Evolutionary conservation across 225 moss, liverwort and hornwort species (phyloP), one percentile per base, ranked within the genome.

Genomic region (Pseudisothecium myosuroides): DNA sequence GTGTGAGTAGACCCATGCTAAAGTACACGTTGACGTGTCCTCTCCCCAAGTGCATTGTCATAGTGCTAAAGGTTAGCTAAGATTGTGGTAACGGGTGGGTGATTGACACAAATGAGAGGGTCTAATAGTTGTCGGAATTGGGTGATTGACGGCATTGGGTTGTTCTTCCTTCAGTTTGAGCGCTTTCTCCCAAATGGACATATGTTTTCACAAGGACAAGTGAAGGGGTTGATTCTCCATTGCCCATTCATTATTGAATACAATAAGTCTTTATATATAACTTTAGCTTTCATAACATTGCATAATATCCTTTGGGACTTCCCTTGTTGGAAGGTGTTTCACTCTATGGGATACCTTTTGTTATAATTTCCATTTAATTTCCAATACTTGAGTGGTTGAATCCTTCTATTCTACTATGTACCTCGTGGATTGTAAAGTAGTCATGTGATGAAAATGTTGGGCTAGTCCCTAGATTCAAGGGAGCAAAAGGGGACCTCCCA

Each of bases 251-350:
- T 74, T 74, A 18, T 18, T 47, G 18, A 74, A 47, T 47, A 47
- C 6, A 29, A 47, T 29, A n/a, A 29, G 10, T 31, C 29, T 0
- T 17, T 29, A 47, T 3, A 29, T 17, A 47, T 17, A 54, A 77
- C 13, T 34, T 36, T 54, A 9, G 9, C 23, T 49, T 75, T 47
- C 1, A 21, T 73, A 45, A 29, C 18, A 47, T 47, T 10, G 11
- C 5, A 17, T 17, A 6, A 29, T 3, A 29, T 3, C 73, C 2
- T 47, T 1, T 11, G 1, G 17, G 3, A 4, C 11, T 29, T 73
- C 4, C 17, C 3, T 29, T 29, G 0, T 10, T 43, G 0, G 2
- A 73, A 28, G 5, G 10, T 6, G 29, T 16, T 9, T 43, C 15
- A 14, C 1, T 72, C 24, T 27, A 15, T 0, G 0, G 4, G 15